phyloP scores from a whole-genome alignment of 2,329 filamentous ascomycete species.

The Diaporthe eres region DNA sequence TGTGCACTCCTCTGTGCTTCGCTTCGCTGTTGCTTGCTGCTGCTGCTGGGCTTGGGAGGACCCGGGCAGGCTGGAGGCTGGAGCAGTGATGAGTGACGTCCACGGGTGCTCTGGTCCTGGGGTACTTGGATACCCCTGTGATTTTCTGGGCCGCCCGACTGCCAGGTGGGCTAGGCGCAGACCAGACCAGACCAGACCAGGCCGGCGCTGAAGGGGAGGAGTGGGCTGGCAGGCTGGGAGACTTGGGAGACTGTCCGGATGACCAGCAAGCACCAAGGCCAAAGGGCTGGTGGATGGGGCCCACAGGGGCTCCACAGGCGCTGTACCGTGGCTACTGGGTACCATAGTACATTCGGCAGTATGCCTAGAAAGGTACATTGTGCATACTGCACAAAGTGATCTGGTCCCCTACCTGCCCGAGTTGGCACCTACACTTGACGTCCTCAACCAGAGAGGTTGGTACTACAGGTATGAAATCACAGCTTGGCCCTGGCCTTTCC shows the following conservation, averaged over 20 bases:
- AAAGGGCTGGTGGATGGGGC: conserved; percentile 20
- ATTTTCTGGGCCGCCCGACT: conserved; percentile 27
- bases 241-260: conserved; percentile 4
- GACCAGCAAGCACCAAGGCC: conserved; percentile 10
- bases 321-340: background rate
- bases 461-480: background rate
- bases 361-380: background rate
- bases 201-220: conserved; percentile 16
- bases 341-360: background rate
- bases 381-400: background rate
- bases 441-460: background rate
- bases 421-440: background rate
- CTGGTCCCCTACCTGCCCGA: background rate
- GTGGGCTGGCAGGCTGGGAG: background rate
- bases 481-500: background rate
- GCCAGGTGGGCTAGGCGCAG: conserved; percentile 34
- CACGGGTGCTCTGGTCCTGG: conserved; percentile 14
- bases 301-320: conserved; percentile 11
- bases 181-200: conserved; percentile 30
- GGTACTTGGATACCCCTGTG: conserved; percentile 33
- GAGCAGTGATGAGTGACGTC: conserved; percentile 32
- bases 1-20: conserved; percentile 1
- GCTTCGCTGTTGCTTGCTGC: background rate
- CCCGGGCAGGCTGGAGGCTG: conserved; percentile 14
- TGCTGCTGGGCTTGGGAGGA: conserved; percentile 16